Conservation (phyloP, 257 asterid species). For the Knoxia roxburghii region DNA sequence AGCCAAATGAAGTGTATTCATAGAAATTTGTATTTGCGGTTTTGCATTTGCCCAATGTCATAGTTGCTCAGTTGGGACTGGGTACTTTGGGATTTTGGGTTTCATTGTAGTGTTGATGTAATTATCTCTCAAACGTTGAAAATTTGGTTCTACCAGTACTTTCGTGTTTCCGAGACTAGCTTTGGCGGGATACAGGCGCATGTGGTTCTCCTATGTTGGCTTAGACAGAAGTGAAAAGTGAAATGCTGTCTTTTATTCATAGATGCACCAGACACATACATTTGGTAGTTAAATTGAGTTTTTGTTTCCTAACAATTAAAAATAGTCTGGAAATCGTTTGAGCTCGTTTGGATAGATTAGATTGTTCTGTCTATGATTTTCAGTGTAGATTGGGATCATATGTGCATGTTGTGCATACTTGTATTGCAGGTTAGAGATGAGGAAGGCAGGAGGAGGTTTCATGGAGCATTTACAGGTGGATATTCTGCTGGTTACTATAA, state of each 20-base stretch:
- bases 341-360: neutral
- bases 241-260: neutral
- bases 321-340: neutral
- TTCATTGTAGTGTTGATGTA: neutral
- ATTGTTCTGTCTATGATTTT: neutral
- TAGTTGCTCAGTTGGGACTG: neutral
- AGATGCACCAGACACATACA: neutral
- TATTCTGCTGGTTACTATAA: constrained; percentile 88
- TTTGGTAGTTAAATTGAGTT: neutral
- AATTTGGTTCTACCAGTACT: neutral
- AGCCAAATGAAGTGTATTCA: neutral
- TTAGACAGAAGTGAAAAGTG: neutral
- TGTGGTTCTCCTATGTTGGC: neutral
- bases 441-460: constrained; percentile 96
- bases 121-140: neutral
- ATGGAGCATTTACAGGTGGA: constrained; percentile 97
- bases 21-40: no score
- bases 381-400: neutral
- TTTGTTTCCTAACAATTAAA: neutral
- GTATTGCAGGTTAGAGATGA: constrained; percentile 73
- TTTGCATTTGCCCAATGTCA: neutral
- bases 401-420: neutral
- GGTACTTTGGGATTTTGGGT: neutral
- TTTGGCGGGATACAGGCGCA: neutral
- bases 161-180: neutral